phyloP scores from a whole-genome alignment of 176 grass and related monocot species.

The Lolium perenne region DNA sequence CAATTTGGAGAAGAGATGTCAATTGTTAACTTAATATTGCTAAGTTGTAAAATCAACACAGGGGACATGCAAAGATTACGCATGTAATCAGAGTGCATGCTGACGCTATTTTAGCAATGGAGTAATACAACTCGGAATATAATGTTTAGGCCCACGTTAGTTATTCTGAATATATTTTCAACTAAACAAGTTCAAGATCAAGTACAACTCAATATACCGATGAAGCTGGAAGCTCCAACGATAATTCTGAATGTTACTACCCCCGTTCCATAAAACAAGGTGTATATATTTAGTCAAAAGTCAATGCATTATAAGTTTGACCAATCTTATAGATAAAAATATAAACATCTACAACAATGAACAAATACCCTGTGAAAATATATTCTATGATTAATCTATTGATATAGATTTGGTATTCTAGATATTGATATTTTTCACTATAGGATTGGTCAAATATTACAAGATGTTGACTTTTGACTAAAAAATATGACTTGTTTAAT shows the following conservation, averaged over 20 bases:
- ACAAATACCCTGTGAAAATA: too few relatives aligned
- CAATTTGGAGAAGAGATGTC: slow-evolving; percentile 33
- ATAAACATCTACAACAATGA: too few relatives aligned
- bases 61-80: slow-evolving; percentile 8
- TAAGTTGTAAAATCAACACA: neutral
- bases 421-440: too few relatives aligned
- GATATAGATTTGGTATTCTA: too few relatives aligned
- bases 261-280: too few relatives aligned
- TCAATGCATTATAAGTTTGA: too few relatives aligned
- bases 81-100: slow-evolving; percentile 5
- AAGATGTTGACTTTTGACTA: too few relatives aligned
- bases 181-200: slow-evolving; percentile 2
- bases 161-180: slow-evolving; percentile 3
- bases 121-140: slow-evolving; percentile 4
- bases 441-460: too few relatives aligned
- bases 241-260: neutral
- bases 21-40: slow-evolving; percentile 5
- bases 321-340: too few relatives aligned
- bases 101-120: neutral
- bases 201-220: neutral
- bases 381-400: too few relatives aligned
- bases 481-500: too few relatives aligned
- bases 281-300: too few relatives aligned
- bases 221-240: neutral
- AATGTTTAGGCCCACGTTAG: slow-evolving; percentile 2